These are phyloP conservation scores for Coffea humblotiana DNA, from an alignment of 305 asterid genomes.

Conservation along the genomic window DNA sequence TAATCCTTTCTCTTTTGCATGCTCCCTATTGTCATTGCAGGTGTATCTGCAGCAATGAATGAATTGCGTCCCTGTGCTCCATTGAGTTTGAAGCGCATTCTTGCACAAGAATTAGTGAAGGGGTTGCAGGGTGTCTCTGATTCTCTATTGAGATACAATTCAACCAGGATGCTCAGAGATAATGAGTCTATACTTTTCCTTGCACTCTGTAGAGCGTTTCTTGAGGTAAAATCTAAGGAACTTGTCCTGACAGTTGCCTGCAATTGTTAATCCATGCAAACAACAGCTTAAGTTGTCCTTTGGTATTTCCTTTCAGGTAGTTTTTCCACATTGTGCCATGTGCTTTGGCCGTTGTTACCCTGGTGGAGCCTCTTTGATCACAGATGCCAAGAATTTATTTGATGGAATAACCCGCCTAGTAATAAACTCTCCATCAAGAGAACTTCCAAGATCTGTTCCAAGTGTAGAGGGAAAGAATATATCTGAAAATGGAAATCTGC, in stretches of 20 bases:
- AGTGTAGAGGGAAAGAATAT: conserved; percentile 35
- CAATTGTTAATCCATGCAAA: not conserved
- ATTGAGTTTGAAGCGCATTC: conserved; percentile 58
- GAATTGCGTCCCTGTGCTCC: conserved; percentile 92
- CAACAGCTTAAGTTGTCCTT: not conserved
- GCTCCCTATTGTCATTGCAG: conserved; percentile 35
- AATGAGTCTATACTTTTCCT: conserved; percentile 73
- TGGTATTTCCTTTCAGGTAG: conserved; percentile 43
- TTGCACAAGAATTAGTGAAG: conserved; percentile 44
- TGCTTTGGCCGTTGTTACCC: conserved; percentile 86
- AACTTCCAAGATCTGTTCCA: conserved; percentile 50
- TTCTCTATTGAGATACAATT: conserved; percentile 58
- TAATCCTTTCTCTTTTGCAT: not conserved
- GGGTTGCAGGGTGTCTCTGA: conserved; percentile 46
- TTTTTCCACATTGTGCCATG: conserved; percentile 65
- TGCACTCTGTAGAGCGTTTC: conserved; percentile 74
- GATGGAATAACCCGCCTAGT: conserved; percentile 62
- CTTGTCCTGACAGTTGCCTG: not conserved
- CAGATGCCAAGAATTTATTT: conserved; percentile 63
- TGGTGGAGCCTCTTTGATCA: conserved; percentile 63
- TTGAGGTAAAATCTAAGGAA: conserved; percentile 48
- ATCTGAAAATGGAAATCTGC: conserved; percentile 54
- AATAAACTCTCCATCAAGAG: conserved; percentile 61
- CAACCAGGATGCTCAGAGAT: conserved; percentile 47
- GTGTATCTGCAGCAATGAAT: conserved; percentile 89